Percentiles rank a stretch among this genome's conserved stretches.
phyloP scores from a whole-genome alignment of 2,329 filamentous ascomycete species.

The Fusarium poae region DNA sequence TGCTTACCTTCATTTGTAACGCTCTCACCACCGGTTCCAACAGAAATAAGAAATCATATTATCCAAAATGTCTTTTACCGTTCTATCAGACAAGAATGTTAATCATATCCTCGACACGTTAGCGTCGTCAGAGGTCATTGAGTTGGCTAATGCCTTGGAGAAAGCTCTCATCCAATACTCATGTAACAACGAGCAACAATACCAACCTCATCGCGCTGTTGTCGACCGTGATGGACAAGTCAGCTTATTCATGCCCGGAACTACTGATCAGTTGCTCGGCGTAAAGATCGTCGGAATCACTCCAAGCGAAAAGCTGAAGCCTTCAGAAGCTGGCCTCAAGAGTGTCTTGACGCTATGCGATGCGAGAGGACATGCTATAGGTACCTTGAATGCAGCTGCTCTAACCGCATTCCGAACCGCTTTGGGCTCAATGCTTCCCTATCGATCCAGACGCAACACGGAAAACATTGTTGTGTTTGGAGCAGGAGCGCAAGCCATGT shows the following conservation, averaged over 20 bases:
- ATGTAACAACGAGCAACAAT: slow-evolving; percentile 69
- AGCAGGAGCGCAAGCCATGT: slow-evolving; percentile 78
- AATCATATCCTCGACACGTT: slow-evolving; percentile 41
- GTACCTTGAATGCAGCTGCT: slow-evolving; percentile 75
- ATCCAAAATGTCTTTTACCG: slow-evolving; percentile 42
- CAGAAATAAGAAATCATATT: not conserved
- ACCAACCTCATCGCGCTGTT: slow-evolving; percentile 72
- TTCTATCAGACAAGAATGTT: slow-evolving; percentile 44
- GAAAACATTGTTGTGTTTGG: slow-evolving; percentile 74
- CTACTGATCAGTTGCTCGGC: slow-evolving; percentile 68
- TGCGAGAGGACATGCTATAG: slow-evolving; percentile 67
- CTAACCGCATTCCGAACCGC: slow-evolving; percentile 78
- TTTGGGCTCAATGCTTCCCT: slow-evolving; percentile 72
- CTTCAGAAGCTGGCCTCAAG: slow-evolving; percentile 47
- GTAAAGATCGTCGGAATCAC: slow-evolving; percentile 70
- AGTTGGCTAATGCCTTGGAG: slow-evolving; percentile 36
- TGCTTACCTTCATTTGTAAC: not conserved
- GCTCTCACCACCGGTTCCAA: not conserved
- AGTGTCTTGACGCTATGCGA: slow-evolving; percentile 71
- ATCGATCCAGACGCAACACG: slow-evolving; percentile 51
- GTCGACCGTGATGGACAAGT: slow-evolving; percentile 72
- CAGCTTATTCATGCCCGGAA: slow-evolving; percentile 77
- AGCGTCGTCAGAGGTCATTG: slow-evolving; percentile 32
- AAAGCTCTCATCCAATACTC: slow-evolving; percentile 62
- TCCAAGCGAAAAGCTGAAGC: slow-evolving; percentile 16